Evolutionary conservation across 75 land plant genomes (phyloP), one percentile per base, ranked within the genome.

Genomic region (Selaginella tamariscina): DNA sequence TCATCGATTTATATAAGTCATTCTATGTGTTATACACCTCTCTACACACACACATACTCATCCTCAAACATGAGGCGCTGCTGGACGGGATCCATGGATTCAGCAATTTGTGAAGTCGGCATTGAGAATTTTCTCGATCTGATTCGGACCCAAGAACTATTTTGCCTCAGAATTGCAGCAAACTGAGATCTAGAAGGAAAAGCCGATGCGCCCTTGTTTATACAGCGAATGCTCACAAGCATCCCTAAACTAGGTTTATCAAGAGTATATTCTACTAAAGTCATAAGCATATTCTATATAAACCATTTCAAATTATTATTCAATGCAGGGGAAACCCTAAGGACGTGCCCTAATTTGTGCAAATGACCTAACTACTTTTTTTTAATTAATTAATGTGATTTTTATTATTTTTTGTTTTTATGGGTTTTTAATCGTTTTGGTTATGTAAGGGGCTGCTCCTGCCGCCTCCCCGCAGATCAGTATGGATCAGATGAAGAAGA

Each of bases 41-140:
- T 27, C 62, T 5, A 57, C 62, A 57, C 8, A 20, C n/a, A n/a
- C n/a, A n/a, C 96, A 44, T 31, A 94, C 98, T 94, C 98, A 68
- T 94, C 98, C 27, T 94, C 98, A 66, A 94, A 90, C 98, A 94
- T 94, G 78, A 94, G 96, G 22, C 96, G 88, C 24, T 76, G 69
- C 81, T 94, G 98, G 54, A 90, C 83, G 33, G 91, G 92, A 71
- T 87, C 91, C 98, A 94, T 89, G 73, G 57, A 67, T 20, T 76
- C 78, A 29, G 84, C 64, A 54, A 39, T 5, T 15, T 39, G 49
- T 5, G 49, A 39, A 5, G 49, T 5, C 49, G 49, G 49, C 49
- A 39, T 39, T 39, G 49, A 5, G 49, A 39, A 5, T 39, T 15
- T 5, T 15, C 49, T 39, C 11, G 49, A 39, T 39, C 49, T 5